A percentile compares a stretch with the other conserved stretches of the same genome.
Evolutionary conservation across 768 basidiomycete species (phyloP).

Genomic region (Chiua virens): DNA sequence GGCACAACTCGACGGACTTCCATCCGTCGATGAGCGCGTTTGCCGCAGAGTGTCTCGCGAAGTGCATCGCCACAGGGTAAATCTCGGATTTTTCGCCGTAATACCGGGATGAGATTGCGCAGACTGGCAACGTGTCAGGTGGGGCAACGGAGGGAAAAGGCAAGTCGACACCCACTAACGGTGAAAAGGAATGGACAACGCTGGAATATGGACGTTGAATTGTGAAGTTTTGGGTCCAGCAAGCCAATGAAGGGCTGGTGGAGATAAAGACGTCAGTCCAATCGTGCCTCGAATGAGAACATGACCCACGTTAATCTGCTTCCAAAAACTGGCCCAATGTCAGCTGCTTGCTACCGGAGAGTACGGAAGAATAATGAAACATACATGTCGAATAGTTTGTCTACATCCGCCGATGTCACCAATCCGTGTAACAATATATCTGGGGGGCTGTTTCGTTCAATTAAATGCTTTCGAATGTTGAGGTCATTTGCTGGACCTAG

Average conservation of each 20-base stretch:
- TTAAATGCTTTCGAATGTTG: conserved; percentile 63
- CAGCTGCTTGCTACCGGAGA: neutral
- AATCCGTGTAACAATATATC: conserved; percentile 81
- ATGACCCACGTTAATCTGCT: conserved; percentile 60
- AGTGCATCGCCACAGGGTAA: conserved; percentile 87
- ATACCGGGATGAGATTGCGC: conserved; percentile 83
- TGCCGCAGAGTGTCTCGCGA: conserved; percentile 79
- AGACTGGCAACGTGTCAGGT: conserved; percentile 46
- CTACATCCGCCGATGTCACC: conserved; percentile 75
- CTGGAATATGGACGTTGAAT: conserved; percentile 72
- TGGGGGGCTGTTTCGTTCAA: conserved; percentile 77
- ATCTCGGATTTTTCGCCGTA: conserved; percentile 78
- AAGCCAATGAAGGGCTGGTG: conserved; percentile 64
- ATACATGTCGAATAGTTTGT: conserved; percentile 81
- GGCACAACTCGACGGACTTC: conserved; percentile 86
- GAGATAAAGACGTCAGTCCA: conserved; percentile 1
- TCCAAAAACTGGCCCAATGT: conserved; percentile 57
- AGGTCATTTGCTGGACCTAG: conserved; percentile 73
- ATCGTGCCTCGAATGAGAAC: neutral
- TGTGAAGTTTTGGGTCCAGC: conserved; percentile 80
- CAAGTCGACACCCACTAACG: conserved; percentile 53
- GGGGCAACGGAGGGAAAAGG: neutral
- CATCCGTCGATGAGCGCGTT: conserved; percentile 78
- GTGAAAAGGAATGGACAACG: conserved; percentile 91
- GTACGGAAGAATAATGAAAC: conserved; percentile 26